Evolutionary conservation across 2,329 filamentous ascomycete genomes (phyloP), one percentile per base, ranked within the genome.

Genomic region (Botrytis hyacinthi): DNA sequence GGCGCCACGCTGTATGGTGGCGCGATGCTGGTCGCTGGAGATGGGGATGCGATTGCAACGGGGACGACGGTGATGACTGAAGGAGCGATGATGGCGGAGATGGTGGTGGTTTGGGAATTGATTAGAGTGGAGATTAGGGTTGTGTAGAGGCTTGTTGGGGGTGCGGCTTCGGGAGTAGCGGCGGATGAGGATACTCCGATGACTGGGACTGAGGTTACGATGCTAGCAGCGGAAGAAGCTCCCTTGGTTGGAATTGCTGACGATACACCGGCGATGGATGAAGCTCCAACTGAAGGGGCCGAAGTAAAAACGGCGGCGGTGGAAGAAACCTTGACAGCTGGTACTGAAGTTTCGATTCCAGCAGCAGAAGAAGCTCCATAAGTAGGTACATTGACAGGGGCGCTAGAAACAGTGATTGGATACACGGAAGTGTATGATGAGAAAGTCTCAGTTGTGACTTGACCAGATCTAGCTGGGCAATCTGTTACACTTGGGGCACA

Each of bases 401-500:
- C 40, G 32, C 40, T 79, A 22, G 66, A 57, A 10, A 57, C 26
- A n/a, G 70, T 67, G 5, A 76, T 66, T 14, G 77, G 73, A 62
- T 74, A 78, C 1, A 78, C 80, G 18, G 85, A 86, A 18, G 85
- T 86, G 76, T 83, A 85, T 59, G 84, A 66, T 40, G 83, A 78
- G 48, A 86, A 81, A 1, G 80, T 81, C 75, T 84, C 81, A 4
- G 84, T 85, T 22, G 81, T 82, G 40, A 84, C 80, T 40, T 81
- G 78, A 46, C 80, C 79, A 35, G 78, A 78, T 1, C 74, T 79
- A 10, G 81, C 84, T 37, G 87, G 87, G 84, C 88, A 90, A 82
- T 88, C 81, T 51, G 84, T 83, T 40, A 86, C 81, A 71, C 82
- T 81, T 62, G 84, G 77, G 9, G 80, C 84, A 77, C 86, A 87